These are phyloP conservation scores for Zymoseptoria pseudotritici DNA, from an alignment of 2,329 filamentous ascomycete species.

Conservation along the genomic window DNA sequence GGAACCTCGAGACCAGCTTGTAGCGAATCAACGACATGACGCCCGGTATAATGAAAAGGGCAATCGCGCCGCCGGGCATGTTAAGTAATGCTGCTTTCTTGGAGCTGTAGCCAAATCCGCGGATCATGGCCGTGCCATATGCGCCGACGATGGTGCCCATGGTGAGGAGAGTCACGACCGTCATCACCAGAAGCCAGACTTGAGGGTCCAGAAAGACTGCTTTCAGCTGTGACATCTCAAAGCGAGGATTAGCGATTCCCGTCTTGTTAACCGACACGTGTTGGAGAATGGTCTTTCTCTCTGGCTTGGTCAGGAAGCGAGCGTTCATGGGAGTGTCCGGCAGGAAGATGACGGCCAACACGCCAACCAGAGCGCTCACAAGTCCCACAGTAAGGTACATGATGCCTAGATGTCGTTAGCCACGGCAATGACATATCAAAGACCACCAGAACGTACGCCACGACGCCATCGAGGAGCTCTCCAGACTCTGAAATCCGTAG, in stretches of 20 bases:
- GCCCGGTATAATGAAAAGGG: slow-evolving; percentile 30
- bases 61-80: slow-evolving; percentile 51
- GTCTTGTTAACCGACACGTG: slow-evolving; percentile 39
- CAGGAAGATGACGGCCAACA: slow-evolving; percentile 25
- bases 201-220: slow-evolving; percentile 59
- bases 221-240: slow-evolving; percentile 45
- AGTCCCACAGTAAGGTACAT: slow-evolving; percentile 40
- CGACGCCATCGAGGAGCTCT: not conserved
- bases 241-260: slow-evolving; percentile 27
- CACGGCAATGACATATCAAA: not conserved
- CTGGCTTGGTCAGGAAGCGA: slow-evolving; percentile 19
- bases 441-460: slow-evolving; percentile 11
- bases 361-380: slow-evolving; percentile 33
- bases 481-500: slow-evolving; percentile 47
- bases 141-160: slow-evolving; percentile 32
- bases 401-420: slow-evolving; percentile 10
- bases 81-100: slow-evolving; percentile 33
- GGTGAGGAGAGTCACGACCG: slow-evolving; percentile 28
- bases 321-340: slow-evolving; percentile 27
- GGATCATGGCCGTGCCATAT: slow-evolving; percentile 29
- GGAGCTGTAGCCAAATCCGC: slow-evolving; percentile 24
- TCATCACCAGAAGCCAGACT: slow-evolving; percentile 28
- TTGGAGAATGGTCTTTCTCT: slow-evolving; percentile 40
- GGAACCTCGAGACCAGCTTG: slow-evolving; percentile 19
- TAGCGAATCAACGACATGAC: slow-evolving; percentile 5